A percentile compares a stretch with the other conserved stretches of the same genome.
Evolutionary conservation across 2,329 filamentous ascomycete genomes (phyloP).

Genomic region (Epichloe brachyelytri): DNA sequence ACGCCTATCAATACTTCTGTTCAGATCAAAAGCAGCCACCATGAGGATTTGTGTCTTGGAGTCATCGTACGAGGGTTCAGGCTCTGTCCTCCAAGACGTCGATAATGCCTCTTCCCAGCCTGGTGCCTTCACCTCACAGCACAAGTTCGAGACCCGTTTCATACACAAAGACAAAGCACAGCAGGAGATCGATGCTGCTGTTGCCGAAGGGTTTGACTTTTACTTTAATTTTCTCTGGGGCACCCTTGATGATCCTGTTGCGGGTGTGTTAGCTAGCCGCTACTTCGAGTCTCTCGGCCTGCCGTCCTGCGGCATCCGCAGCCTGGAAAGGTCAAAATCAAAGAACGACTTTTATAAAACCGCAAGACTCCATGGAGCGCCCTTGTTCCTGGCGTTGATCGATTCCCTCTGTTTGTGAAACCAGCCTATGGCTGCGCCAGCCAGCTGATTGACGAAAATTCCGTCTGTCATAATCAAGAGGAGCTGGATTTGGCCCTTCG

Average conservation of each 20-base stretch:
- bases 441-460: background rate
- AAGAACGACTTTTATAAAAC: background rate
- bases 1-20: no score
- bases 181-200: background rate
- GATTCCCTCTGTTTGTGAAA: constrained; percentile 1
- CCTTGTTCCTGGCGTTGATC: background rate
- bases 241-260: background rate
- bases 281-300: background rate
- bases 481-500: background rate
- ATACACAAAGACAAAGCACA: background rate
- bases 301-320: background rate
- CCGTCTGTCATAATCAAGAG: background rate
- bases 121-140: background rate
- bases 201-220: constrained; percentile 1
- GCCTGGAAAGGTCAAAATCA: background rate
- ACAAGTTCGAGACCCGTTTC: background rate
- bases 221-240: constrained; percentile 2
- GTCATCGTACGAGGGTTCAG: background rate
- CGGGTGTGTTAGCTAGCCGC: background rate
- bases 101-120: background rate
- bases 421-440: background rate
- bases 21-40: background rate
- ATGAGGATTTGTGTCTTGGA: background rate
- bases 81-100: background rate
- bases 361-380: background rate